These are phyloP conservation scores for Aspergillus uvarum DNA, from an alignment of 2,329 filamentous ascomycete genomes.

Conservation along the genomic window DNA sequence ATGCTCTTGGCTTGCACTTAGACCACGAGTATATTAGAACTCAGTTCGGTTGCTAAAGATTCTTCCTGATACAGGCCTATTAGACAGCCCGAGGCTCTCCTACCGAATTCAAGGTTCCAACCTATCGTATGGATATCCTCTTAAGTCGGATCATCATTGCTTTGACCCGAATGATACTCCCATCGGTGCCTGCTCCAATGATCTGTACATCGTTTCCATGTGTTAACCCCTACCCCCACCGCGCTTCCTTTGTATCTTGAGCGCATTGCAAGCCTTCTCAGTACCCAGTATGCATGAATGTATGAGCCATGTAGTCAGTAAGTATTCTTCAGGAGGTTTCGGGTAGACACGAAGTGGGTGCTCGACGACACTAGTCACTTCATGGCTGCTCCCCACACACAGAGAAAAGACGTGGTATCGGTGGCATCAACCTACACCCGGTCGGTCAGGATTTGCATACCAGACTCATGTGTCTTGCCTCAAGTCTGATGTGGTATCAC, in stretches of 20 bases:
- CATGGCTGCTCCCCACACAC: conserved; percentile 12
- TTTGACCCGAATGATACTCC: background rate
- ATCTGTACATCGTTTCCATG: background rate
- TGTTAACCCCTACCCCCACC: background rate
- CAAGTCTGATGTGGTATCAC: background rate
- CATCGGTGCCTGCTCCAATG: background rate
- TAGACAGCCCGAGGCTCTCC: too few species aligned
- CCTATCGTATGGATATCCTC: background rate
- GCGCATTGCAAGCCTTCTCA: background rate
- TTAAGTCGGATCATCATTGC: background rate
- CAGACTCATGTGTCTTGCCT: background rate
- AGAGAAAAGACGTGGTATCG: background rate
- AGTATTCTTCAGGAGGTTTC: conserved; percentile 15
- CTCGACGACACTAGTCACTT: conserved; percentile 27
- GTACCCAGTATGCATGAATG: background rate
- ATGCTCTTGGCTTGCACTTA: background rate
- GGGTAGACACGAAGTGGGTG: conserved; percentile 23
- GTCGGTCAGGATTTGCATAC: background rate
- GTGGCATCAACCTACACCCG: background rate
- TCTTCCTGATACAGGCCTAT: background rate
- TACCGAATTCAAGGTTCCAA: background rate
- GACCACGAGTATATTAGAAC: background rate
- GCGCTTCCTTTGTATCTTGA: background rate
- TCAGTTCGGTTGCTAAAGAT: background rate
- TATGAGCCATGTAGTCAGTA: background rate